These are phyloP conservation scores for Boletus fagicola DNA, from an alignment of 768 basidiomycete genomes.

Conservation along the genomic window DNA sequence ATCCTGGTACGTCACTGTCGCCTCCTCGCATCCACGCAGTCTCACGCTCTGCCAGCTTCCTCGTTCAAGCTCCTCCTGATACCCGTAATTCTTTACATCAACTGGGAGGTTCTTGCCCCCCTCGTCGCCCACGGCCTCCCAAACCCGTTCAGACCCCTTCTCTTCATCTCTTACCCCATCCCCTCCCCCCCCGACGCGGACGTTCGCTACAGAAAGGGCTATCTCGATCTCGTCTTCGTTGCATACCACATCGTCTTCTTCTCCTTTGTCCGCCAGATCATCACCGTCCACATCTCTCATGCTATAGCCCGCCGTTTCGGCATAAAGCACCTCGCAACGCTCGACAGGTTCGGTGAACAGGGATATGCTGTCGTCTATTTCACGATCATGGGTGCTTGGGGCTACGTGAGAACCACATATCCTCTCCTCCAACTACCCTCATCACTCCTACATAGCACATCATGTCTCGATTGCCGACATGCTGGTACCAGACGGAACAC, in stretches of 20 bases:
- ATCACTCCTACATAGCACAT: slow-evolving; percentile 52
- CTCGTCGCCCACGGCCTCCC: slow-evolving; percentile 45
- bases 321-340: slow-evolving; percentile 61
- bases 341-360: slow-evolving; percentile 89
- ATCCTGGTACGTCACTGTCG: slow-evolving; percentile 49
- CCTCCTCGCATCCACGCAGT: not conserved
- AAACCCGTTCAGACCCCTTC: slow-evolving; percentile 73
- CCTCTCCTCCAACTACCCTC: not conserved
- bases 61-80: slow-evolving; percentile 66
- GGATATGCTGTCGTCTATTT: slow-evolving; percentile 87
- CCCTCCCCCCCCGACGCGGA: slow-evolving; percentile 50
- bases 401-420: slow-evolving; percentile 55
- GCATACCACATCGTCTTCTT: slow-evolving; percentile 84
- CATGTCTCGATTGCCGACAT: slow-evolving; percentile 79
- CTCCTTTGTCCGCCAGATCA: slow-evolving; percentile 78
- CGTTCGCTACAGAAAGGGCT: slow-evolving; percentile 69
- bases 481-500: slow-evolving; percentile 78
- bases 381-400: slow-evolving; percentile 63
- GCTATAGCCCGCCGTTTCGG: slow-evolving; percentile 73
- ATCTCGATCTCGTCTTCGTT: slow-evolving; percentile 74
- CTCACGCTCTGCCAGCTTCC: slow-evolving; percentile 40
- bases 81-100: slow-evolving; percentile 58
- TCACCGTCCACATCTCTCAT: slow-evolving; percentile 61
- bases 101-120: slow-evolving; percentile 58
- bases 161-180: slow-evolving; percentile 70